Base-by-base conservation (phyloP, 495 filamentous ascomycete genomes). In the Chaetomium cochliodes region DNA sequence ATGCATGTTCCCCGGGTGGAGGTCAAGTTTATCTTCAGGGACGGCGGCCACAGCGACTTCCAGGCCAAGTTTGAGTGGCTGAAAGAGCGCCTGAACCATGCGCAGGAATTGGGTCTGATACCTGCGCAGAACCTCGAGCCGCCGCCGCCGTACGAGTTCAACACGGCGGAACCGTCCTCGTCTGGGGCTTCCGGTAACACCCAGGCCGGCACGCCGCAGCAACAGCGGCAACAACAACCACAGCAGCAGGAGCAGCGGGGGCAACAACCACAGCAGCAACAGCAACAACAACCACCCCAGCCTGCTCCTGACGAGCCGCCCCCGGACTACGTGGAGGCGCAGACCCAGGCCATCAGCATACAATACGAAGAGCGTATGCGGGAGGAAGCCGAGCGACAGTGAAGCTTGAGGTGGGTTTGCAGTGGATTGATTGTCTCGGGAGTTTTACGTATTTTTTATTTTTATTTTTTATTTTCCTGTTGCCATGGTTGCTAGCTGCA, bases 41-140 rank as follows among this genome's bases (percentile, higher is more conserved):
- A 98, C 58, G 94, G 96, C 47, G 94, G 94, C 0, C 92, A 92
- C 11, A 96, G 90, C 77, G 93, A 97, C 69, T 97, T 96, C 69
- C 89, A 93, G 60, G 83, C 84, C 8, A 85, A 87, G 44, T 97
- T 90, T 71, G 92, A 96, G 71, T 83, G 88, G 58, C 86, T 97
- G 44, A 94, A 90, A 74, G 93, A 94, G 66, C 84, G 90, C 2
- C 77, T 96, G 47, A 79, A 88, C 59, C 91, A 96, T 63, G 92
- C 90, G 5, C 81, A 90, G 18, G 90, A 93, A 67, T 83, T 90
- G 25, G 88, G 80, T 37, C 71, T 80, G 63, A 78, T 76, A 51
- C 79, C 74, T 15, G 80, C 80, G 23, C 77, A 78, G 62, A 78
- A 79, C 44, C 84, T 93, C 50, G 92, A 97, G 58, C 87, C 94